Base-by-base conservation (phyloP, 177 flowering plant species). In the Vitis hybrid region DNA sequence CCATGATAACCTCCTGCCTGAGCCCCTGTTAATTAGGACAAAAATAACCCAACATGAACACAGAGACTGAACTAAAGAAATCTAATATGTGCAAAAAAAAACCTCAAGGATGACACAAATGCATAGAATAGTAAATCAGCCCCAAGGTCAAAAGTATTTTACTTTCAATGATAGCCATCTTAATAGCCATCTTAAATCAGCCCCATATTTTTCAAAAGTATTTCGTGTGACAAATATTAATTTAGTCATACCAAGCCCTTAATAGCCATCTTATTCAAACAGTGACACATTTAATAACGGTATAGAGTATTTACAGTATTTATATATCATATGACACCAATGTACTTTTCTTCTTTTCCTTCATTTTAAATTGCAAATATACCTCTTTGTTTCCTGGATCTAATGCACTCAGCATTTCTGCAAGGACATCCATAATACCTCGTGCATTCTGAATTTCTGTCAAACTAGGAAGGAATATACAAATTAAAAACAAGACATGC, bases 381-480 rank as follows among this genome's bases (percentile, higher is more conserved):
- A 95, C 99, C 97, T 89, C 99, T 77, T 81, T 94, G 79, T 92
- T 94, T 53, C 81, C 87, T 17, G 95, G 98, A 73, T 90, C 97
- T 70, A 95, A 59, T 70, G 99, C 99, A 86, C 50, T 95, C 68
- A 95, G 82, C 99, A 95, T 95, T 83, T 95, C 98, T 7, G 98
- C 71, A 73, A 95, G 94, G 67, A 95, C 99, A 83, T 95, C 98
- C 97, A 95, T 87, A 56, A 94, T 92, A 67, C 98, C 97, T 44
- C 94, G 94, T 14, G 97, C 99, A 86, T 92, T 94, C 79, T 95
- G 99, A 77, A 95, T 89, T 81, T 95, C 99, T 52, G 94, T 71
- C 89, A 92, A 73, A 78, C 98, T 95, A 76, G n/a, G 53, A 73
- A 71, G 60, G 51, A 58, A 64, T 49, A 2, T 22, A n/a, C 17